Base-by-base conservation (phyloP, 176 grass and related monocot genomes). In the Dendrocalamus sinicus region DNA sequence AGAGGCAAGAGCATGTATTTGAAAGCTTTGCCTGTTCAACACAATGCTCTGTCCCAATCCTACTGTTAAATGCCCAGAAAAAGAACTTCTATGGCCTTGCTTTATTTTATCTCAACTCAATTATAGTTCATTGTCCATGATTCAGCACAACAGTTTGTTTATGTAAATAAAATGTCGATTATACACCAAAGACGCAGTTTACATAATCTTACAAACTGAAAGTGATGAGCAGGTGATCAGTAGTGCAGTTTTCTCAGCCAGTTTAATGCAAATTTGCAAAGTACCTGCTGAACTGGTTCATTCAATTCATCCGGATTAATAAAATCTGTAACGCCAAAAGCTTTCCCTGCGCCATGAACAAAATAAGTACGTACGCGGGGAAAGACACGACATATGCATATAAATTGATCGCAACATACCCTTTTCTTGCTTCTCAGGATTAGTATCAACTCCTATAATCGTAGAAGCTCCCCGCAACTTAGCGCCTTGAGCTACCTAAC, bases 261-360 rank as follows among this genome's bases (percentile, higher is more conserved):
- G 20, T 45, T 63, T 57, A 41, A 76, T 41, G 39, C 24, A 83
- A 70, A 73, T 11, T 91, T 41, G 39, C 19, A 83, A 70, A 73
- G 19, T 91, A 97, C 95, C 95, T 98, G 95, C 77, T 95, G 95
- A 89, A 98, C 62, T 75, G 95, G 93, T 81, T 98, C 91, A 83
- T 67, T 86, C 82, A 89, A 77, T 75, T 88, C 83, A 64, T 87
- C 78, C 9, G 93, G 89, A 39, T 98, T 98, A 83, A 98, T 88
- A 81, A 92, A 95, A 76, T 95, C 88, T 13, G 93, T 98, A 72
- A 98, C 71, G 46, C 95, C 95, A 95, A 98, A 98, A 83, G 76
- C 63, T 79, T 89, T 93, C 55, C 93, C 93, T 98, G 88, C 78
- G 84, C 16, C 55, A 92, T 67, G 82, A 90, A 90, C 51, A 79